phyloP scores from a whole-genome alignment of 305 asterid species.

The Striga hermonthica region DNA sequence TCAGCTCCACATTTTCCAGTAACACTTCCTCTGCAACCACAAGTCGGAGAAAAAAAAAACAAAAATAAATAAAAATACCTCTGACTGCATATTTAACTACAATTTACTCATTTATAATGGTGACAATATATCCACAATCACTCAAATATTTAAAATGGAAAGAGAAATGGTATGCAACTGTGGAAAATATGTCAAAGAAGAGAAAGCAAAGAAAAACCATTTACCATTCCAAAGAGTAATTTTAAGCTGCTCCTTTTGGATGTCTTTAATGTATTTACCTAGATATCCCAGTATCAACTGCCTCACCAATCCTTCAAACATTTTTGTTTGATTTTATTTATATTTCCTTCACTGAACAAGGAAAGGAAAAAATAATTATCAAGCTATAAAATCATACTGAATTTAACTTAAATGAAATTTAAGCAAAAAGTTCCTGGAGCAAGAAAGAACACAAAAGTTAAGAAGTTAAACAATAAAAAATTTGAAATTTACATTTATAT shows the following conservation, averaged over 20 bases:
- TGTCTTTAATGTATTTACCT: slow-evolving; percentile 77
- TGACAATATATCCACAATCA: neutral
- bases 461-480: too few species aligned
- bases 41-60: neutral
- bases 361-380: slow-evolving; percentile 2
- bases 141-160: slow-evolving; percentile 12
- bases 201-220: neutral
- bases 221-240: slow-evolving; percentile 91
- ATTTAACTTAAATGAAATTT: too few species aligned
- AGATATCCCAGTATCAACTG: slow-evolving; percentile 81
- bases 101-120: slow-evolving; percentile 5
- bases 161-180: neutral
- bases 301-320: slow-evolving; percentile 88
- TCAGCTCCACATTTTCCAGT: slow-evolving; percentile 91
- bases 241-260: slow-evolving; percentile 89
- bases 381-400: too few species aligned
- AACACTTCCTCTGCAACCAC: slow-evolving; percentile 76
- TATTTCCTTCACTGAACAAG: slow-evolving; percentile 21
- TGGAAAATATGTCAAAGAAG: neutral
- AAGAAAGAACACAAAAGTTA: too few species aligned
- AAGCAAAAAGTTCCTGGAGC: too few species aligned
- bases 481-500: too few species aligned
- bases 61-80: slow-evolving; percentile 2
- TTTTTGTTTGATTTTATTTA: slow-evolving; percentile 30
- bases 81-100: slow-evolving; percentile 8